Base-by-base conservation (phyloP, 306 rosid species). In the Coriaria nepalensis region DNA sequence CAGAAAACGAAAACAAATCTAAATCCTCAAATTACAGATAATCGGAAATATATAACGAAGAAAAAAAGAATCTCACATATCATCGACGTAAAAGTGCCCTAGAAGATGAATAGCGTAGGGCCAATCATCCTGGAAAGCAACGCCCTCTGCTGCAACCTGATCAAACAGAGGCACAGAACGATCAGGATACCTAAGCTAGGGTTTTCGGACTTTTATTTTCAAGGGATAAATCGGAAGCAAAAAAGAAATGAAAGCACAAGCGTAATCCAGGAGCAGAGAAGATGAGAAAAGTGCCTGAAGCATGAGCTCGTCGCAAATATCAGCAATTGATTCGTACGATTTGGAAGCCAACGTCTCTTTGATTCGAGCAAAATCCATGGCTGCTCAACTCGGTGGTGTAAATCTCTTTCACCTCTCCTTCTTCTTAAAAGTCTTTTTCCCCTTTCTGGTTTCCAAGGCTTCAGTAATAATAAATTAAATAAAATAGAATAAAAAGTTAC, bases 31-130 rank as follows among this genome's bases (percentile, higher is more conserved):
- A n/a, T n/a, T n/a, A n/a, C n/a, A n/a, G n/a, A n/a, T n/a, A n/a
- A n/a, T n/a, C n/a, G n/a, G n/a, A n/a, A n/a, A n/a, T n/a, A 9
- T 0, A 49, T n/a, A 50, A 4, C 20, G 36, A 35, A 0, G 5
- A 33, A 42, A 13, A 2, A 33, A 32, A 43, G 14, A 9, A 11
- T 41, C 55, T 14, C 78, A 80, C 96, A 72, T 75, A 70, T 87
- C 94, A 38, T 79, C 72, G 32, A 68, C 71, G 52, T 78, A 87
- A 66, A 75, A 43, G 74, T 73, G 77, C 58, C 73, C 70, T 40
- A 87, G 79, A 45, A 87, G 77, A 70, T 83, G 96, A 80, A 73
- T 67, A 12, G 81, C 56, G 65, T 80, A 78, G 39, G 96, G 96
- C 94, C 94, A 83, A 8, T 80, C 76, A 13, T 83, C 85, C 56